A percentile compares a stretch with the other conserved stretches of the same genome.
These are phyloP conservation scores for Globisporangium barbulae DNA, from an alignment of 352 stramenopile species.

Conservation along the genomic window DNA sequence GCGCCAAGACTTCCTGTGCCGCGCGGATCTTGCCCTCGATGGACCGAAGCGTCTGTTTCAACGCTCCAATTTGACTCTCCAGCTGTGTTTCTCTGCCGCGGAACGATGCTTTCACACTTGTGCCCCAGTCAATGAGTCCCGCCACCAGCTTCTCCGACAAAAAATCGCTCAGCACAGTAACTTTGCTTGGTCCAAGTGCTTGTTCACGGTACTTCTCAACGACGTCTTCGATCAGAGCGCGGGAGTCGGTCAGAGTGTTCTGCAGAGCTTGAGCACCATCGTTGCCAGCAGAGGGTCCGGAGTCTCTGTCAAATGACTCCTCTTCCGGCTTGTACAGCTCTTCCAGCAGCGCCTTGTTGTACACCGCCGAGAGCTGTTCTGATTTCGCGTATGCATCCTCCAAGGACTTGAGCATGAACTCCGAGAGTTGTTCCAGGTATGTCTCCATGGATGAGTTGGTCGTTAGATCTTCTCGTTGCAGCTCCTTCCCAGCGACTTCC, in stretches of 20 bases:
- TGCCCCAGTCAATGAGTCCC: slow-evolving; percentile 54
- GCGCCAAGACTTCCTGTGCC: slow-evolving; percentile 48
- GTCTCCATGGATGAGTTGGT: slow-evolving; percentile 33
- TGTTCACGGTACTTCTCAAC: slow-evolving; percentile 44
- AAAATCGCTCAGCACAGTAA: slow-evolving; percentile 38
- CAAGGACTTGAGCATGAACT: slow-evolving; percentile 42
- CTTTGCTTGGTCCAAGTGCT: slow-evolving; percentile 27
- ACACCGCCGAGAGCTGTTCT: slow-evolving; percentile 32
- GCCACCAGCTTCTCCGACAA: slow-evolving; percentile 48
- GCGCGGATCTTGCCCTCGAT: slow-evolving; percentile 59
- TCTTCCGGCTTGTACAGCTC: slow-evolving; percentile 30
- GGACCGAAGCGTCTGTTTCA: slow-evolving; percentile 43
- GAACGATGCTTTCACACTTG: slow-evolving; percentile 45
- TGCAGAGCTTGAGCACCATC: slow-evolving; percentile 38
- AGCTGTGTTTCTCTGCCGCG: slow-evolving; percentile 38
- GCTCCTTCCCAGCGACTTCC: slow-evolving; percentile 27
- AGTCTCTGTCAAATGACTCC: slow-evolving; percentile 14
- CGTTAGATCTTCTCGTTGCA: slow-evolving; percentile 39
- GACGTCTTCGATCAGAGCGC: slow-evolving; percentile 29
- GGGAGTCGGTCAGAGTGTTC: slow-evolving; percentile 31
- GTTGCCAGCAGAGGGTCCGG: slow-evolving; percentile 10
- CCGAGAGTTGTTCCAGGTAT: slow-evolving; percentile 46
- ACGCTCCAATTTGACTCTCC: slow-evolving; percentile 31
- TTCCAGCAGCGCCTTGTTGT: slow-evolving; percentile 46
- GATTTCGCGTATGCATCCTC: slow-evolving; percentile 30